A percentile compares a stretch with the other conserved stretches of the same genome.
phyloP scores from a whole-genome alignment of 2,329 filamentous ascomycete species.

The Cercospora janseana region DNA sequence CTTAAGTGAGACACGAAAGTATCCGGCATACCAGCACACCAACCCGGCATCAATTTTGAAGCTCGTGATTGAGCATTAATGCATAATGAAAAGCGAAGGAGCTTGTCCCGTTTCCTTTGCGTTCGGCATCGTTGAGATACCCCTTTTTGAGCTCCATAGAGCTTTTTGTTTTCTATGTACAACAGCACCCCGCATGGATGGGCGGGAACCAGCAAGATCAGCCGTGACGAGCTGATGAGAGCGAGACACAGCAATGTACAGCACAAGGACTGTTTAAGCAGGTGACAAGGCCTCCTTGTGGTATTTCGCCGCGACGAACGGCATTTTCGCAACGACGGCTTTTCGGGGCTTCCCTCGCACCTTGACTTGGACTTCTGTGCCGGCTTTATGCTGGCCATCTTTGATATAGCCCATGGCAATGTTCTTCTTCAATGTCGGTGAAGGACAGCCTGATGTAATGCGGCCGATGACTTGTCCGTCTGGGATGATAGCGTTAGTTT shows the following conservation, averaged over 20 bases:
- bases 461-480: slow-evolving; percentile 68
- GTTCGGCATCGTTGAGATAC: slow-evolving; percentile 7
- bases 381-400: slow-evolving; percentile 77
- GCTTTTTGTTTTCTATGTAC: slow-evolving; percentile 6
- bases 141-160: neutral
- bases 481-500: neutral
- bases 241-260: neutral
- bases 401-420: slow-evolving; percentile 94
- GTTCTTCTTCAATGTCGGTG: slow-evolving; percentile 81
- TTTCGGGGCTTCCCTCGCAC: slow-evolving; percentile 74
- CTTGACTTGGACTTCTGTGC: slow-evolving; percentile 74
- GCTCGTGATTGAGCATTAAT: neutral
- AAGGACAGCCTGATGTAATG: slow-evolving; percentile 87
- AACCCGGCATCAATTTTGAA: too few species aligned
- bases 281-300: slow-evolving; percentile 47
- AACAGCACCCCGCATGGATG: neutral
- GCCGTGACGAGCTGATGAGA: neutral
- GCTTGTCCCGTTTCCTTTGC: neutral
- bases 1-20: neutral
- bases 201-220: neutral
- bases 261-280: slow-evolving; percentile 8
- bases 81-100: neutral
- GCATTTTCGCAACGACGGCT: slow-evolving; percentile 81
- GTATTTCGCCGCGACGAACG: slow-evolving; percentile 79
- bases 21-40: neutral